Conservation (phyloP, 805 yeast genomes). For the Saturnispora saitoi region DNA sequence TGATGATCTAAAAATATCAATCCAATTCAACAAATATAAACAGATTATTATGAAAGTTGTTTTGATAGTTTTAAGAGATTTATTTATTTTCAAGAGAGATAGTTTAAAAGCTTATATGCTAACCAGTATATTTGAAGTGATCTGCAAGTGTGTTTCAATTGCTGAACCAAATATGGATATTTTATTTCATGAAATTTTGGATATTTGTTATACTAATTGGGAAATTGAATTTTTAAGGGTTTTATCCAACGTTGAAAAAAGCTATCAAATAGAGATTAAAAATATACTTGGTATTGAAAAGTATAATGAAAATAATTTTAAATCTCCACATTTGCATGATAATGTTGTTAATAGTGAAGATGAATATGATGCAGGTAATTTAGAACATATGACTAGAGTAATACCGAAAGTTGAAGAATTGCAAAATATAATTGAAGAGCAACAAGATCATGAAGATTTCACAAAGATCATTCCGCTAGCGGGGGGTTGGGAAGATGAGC, state of each 20-base stretch:
- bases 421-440: constrained; percentile 6
- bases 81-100: constrained; percentile 9
- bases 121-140: constrained; percentile 18
- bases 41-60: constrained; percentile 17
- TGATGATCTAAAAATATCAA: constrained; percentile 23
- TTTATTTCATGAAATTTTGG: constrained; percentile 12
- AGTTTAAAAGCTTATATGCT: constrained; percentile 16
- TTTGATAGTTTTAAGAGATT: constrained; percentile 12
- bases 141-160: constrained; percentile 20
- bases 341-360: constrained; percentile 5
- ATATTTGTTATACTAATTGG: constrained; percentile 10
- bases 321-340: not conserved
- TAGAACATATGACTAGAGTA: constrained; percentile 26
- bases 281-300: not conserved
- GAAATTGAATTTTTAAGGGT: constrained; percentile 11
- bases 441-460: constrained; percentile 25
- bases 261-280: not conserved
- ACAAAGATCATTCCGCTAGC: constrained; percentile 30
- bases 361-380: constrained; percentile 15
- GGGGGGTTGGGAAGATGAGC: not conserved
- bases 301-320: not conserved
- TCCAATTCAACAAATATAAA: constrained; percentile 26
- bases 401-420: constrained; percentile 15
- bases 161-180: constrained; percentile 10
- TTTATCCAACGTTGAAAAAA: not conserved